Conservation (phyloP, 2,329 filamentous ascomycete species). For the Pyrenochaeta sp. region DNA sequence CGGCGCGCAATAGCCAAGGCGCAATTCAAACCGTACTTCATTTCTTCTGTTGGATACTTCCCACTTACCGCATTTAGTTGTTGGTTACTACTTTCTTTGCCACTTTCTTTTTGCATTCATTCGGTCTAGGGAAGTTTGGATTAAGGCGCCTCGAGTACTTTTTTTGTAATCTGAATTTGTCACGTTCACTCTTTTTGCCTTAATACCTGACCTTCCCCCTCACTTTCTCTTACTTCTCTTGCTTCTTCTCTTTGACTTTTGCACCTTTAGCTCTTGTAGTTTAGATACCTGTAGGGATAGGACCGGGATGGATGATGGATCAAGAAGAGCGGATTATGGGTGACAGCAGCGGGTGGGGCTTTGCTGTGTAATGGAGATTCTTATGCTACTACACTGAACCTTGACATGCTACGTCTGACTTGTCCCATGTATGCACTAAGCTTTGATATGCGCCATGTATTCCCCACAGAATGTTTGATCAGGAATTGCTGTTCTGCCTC, state of each 20-base stretch:
- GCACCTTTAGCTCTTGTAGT: conserved; percentile 25
- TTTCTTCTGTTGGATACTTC: conserved; percentile 44
- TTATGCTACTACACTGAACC: too few species aligned
- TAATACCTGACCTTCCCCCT: conserved; percentile 26
- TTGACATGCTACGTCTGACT: too few species aligned
- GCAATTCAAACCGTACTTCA: conserved; percentile 18
- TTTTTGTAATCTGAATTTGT: conserved; percentile 32
- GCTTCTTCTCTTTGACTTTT: conserved; percentile 28
- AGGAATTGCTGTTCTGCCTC: too few species aligned
- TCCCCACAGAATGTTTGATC: too few species aligned
- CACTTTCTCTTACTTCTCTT: too few species aligned
- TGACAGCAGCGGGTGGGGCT: too few species aligned
- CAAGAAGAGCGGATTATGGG: conserved; percentile 3
- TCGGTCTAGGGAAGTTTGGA: conserved; percentile 12
- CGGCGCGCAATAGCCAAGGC: conserved; percentile 56
- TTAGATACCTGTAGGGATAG: conserved; percentile 34
- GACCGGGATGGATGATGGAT: conserved; percentile 5
- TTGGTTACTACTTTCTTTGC: conserved; percentile 22
- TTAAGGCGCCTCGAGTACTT: conserved; percentile 20
- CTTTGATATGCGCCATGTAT: too few species aligned
- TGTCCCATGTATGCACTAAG: too few species aligned
- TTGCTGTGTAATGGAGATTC: too few species aligned
- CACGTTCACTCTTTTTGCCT: conserved; percentile 7
- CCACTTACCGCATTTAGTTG: conserved; percentile 33
- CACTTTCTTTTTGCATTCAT: conserved; percentile 12